phyloP scores from a whole-genome alignment of 352 stramenopile genomes.

The Pseudoperonospora humuli region DNA sequence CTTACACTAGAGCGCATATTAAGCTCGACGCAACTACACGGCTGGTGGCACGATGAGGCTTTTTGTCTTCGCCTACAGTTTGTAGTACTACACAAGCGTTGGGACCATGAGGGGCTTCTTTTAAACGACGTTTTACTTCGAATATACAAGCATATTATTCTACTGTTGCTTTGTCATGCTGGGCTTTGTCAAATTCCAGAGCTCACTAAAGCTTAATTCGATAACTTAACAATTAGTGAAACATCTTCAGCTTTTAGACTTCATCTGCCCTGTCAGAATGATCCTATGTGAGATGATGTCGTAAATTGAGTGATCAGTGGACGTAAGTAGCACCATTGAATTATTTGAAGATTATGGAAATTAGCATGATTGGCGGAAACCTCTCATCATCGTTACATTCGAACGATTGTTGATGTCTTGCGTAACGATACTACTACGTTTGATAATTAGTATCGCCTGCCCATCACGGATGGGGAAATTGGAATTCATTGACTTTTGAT shows the following conservation, averaged over 20 bases:
- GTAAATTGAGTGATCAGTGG: too few species aligned
- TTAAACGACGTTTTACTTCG: conserved; percentile 96
- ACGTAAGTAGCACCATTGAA: too few species aligned
- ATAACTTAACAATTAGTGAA: conserved; percentile 10
- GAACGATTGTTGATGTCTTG: too few species aligned
- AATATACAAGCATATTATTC: conserved; percentile 95
- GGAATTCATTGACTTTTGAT: too few species aligned
- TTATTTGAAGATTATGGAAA: conserved; percentile 29
- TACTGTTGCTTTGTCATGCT: conserved; percentile 98
- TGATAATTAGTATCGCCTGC: too few species aligned
- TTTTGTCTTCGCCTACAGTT: conserved; percentile 94
- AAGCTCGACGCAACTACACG: too few species aligned
- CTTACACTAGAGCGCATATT: too few species aligned
- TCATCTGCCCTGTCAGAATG: too few species aligned
- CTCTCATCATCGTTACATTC: not conserved
- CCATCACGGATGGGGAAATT: too few species aligned
- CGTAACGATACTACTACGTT: too few species aligned
- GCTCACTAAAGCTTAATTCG: conserved; percentile 61
- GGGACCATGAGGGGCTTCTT: conserved; percentile 94
- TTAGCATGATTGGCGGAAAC: not conserved
- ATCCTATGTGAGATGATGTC: too few species aligned
- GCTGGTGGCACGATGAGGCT: conserved; percentile 92
- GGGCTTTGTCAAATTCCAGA: conserved; percentile 93
- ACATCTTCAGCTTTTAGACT: not conserved
- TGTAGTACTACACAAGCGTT: conserved; percentile 93